Evolutionary conservation across 768 basidiomycete genomes (phyloP), one percentile per base, ranked within the genome.

Genomic region (Podaxis sp.): DNA sequence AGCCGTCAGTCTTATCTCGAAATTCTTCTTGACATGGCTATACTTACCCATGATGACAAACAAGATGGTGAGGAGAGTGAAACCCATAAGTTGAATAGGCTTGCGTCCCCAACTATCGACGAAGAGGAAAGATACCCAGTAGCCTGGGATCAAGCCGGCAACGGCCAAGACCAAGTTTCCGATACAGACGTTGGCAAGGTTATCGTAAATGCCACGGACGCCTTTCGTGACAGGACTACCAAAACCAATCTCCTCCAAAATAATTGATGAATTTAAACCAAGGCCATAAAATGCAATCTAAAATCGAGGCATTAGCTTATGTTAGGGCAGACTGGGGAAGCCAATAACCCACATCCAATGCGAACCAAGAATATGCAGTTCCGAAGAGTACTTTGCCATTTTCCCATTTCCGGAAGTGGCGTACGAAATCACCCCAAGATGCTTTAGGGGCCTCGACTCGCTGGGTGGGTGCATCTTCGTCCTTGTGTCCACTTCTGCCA

Each of bases 331-430:
- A 24, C 24, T 1, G 13, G 26, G 22, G 56, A 53, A 20, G 1
- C 46, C 20, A 6, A 24, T 24, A 5, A 79, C 88, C 59, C 36
- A 88, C 88, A 67, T 92, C 93, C 26, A 94, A 84, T 8, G 93
- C 93, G 65, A 95, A 95, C 94, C 94, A 96, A 8, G 88, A 90
- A 73, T 88, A 95, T 0, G 91, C 74, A 0, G 87, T 82, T 15
- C 91, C 94, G 52, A 95, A 73, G 60, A 95, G 82, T 56, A 93
- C 76, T 77, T 95, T 96, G 67, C 82, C 73, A 74, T 96, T 93
- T 74, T 87, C 69, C 89, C 89, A 89, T 68, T 88, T 76, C 54
- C 84, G 74, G 71, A 93, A 95, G 78, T 93, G 79, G 0, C 64
- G 65, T 0, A 70, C 0, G 77, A 97, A 97, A 75, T 95, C 93